Percentiles rank a stretch among this genome's conserved stretches.
Conservation (phyloP, 2,329 filamentous ascomycete species). For the Penicillium sp. region DNA sequence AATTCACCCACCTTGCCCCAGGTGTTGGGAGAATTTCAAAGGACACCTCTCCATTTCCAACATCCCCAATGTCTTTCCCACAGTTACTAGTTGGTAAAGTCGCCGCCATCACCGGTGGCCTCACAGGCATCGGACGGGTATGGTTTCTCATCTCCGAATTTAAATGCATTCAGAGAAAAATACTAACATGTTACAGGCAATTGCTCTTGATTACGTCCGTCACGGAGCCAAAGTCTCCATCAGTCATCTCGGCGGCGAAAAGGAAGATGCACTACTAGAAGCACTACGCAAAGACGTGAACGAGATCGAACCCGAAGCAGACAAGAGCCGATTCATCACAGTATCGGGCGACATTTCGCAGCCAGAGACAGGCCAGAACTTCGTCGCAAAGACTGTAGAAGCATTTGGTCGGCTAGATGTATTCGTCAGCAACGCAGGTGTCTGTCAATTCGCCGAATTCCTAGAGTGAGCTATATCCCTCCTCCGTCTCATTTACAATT, state of each 20-base stretch:
- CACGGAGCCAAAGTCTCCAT: slow-evolving; percentile 78
- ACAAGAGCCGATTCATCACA: slow-evolving; percentile 56
- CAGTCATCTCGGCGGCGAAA: slow-evolving; percentile 66
- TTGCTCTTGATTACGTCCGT: slow-evolving; percentile 72
- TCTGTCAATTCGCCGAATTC: slow-evolving; percentile 87
- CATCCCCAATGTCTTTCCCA: slow-evolving; percentile 31
- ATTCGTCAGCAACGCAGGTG: slow-evolving; percentile 84
- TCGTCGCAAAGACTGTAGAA: slow-evolving; percentile 67
- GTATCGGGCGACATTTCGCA: slow-evolving; percentile 76
- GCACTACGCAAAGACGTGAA: slow-evolving; percentile 33
- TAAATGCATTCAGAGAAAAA: not conserved
- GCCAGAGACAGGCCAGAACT: slow-evolving; percentile 65
- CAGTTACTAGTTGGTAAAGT: slow-evolving; percentile 69
- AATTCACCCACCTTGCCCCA: not conserved
- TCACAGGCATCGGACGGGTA: slow-evolving; percentile 76
- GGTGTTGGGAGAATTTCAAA: not conserved
- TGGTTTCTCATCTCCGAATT: not conserved
- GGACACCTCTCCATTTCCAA: not conserved
- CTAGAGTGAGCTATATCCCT: slow-evolving; percentile 56
- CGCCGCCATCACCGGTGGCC: slow-evolving; percentile 82
- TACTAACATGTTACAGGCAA: slow-evolving; percentile 53
- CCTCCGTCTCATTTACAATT: not conserved
- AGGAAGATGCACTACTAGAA: slow-evolving; percentile 33
- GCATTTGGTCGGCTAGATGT: slow-evolving; percentile 62
- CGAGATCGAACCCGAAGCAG: slow-evolving; percentile 25